Evolutionary conservation across 2,329 filamentous ascomycete species (phyloP), one percentile per base, ranked within the genome.

Genomic region (Aspergillus sp.): DNA sequence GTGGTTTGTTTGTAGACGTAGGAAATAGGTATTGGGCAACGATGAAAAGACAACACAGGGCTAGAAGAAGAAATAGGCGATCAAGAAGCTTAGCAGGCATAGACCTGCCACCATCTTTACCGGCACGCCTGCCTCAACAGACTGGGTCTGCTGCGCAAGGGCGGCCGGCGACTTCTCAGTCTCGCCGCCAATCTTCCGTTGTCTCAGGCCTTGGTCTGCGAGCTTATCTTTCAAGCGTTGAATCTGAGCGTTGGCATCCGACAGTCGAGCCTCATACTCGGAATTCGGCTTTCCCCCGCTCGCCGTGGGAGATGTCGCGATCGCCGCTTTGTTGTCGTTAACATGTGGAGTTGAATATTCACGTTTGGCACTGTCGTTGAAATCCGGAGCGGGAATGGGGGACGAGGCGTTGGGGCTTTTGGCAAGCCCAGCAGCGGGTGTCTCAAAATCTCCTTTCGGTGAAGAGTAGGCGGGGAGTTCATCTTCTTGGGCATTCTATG

Each of bases 1-100:
- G 62, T 55, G 52, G 53, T 58, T 37, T 56, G 58, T 40, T 37
- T 54, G 58, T 40, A 55, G 62, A 62, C 67, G 60, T 60, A 55
- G 54, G 59, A 55, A 59, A 70, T 62, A 62, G 62, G 64, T 62
- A 66, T 64, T 62, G 62, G 62, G 52, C 64, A 62, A 58, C 54
- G 59, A 62, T 63, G 49, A 62, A 49, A 52, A 31, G 41, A 52
- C 60, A n/a, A 57, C 55, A 45, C 56, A 53, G 60, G 64, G 61
- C 82, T 87, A 99, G 77, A 99, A 99, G 81, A 99, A 92, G 76
- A 98, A 86, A 78, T 97, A 99, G 55, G 92, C 95, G 67, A 98
- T 84, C 71, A 99, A 77, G 80, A 99, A 99, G 80, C 91, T 93
- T 63, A 96, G 68, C 68, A 99, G 80, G 73, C 93, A 97, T 44